Percentiles rank a stretch among this genome's conserved stretches.
Conservation (phyloP, 208 protist genomes). For the Porcisia deanei region DNA sequence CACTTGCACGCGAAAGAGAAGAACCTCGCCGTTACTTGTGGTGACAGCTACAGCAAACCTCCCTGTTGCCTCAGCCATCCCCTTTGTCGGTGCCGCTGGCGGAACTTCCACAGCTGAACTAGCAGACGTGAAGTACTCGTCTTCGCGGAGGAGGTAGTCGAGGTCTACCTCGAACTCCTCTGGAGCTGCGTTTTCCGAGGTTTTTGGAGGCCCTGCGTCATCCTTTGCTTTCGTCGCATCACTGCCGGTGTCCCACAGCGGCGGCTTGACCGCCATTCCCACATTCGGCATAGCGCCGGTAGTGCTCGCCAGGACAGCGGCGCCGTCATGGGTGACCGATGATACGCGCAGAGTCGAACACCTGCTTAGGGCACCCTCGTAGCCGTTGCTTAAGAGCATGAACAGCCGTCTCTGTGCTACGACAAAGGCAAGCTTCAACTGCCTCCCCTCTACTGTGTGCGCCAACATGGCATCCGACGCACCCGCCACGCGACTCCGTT, state of each 20-base stretch:
- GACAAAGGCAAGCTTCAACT: constrained; percentile 17
- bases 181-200: neutral
- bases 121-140: constrained; percentile 31
- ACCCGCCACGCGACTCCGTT: neutral
- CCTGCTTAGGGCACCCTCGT: constrained; percentile 14
- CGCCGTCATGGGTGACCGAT: neutral
- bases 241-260: neutral
- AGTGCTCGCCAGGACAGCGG: neutral
- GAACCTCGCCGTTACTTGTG: constrained; percentile 18
- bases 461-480: neutral
- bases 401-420: constrained; percentile 25
- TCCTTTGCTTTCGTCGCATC: neutral
- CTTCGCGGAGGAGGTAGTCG: constrained; percentile 12
- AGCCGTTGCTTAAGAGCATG: constrained; percentile 16
- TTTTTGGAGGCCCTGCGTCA: neutral
- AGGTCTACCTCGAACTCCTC: constrained; percentile 17
- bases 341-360: constrained; percentile 1
- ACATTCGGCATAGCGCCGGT: neutral
- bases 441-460: neutral
- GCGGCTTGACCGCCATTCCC: neutral
- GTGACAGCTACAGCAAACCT: constrained; percentile 22
- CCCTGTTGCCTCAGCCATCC: neutral
- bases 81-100: neutral
- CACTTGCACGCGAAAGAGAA: constrained; percentile 23
- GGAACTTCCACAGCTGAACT: constrained; percentile 15